Base-by-base conservation (phyloP, 768 basidiomycete genomes). In the Hemileccinum impolitum region DNA sequence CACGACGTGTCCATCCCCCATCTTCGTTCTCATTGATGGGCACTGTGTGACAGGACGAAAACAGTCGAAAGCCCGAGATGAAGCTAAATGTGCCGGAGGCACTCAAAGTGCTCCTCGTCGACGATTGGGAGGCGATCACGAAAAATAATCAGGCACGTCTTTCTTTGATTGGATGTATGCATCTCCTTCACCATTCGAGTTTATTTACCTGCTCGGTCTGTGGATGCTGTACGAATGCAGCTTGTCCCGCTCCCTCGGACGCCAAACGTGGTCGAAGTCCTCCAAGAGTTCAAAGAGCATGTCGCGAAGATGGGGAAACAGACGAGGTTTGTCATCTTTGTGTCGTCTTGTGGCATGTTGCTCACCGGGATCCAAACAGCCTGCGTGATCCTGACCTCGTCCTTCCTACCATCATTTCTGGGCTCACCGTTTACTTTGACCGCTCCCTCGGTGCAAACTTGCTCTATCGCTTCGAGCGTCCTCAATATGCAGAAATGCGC, bases 61-160 rank as follows among this genome's bases (percentile, higher is more conserved):
- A 73, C 52, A 73, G 73, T 62, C 84, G 82, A 66, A 84, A 87
- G 56, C 87, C 90, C 1, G 94, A 98, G 61, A 84, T 98, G 77
- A 92, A 90, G 70, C 75, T 99, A 43, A 80, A 75, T 50, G 84
- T 96, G 5, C 96, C 95, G 0, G 96, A 97, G 59, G 67, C 79
- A n/a, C 76, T 98, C 53, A 97, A 96, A 66, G 78, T 84, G 26
- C 76, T 87, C 40, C 76, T 99, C 32, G 94, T 98, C 2, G 94
- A 98, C 61, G 96, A 98, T 58, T 99, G 96, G 96, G 95, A 98
- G 69, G 82, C 85, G 5, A 84, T 98, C 34, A 98, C 96, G 45
- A 97, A 96, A 73, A 90, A 94, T 64, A 83, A 84, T 57, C 89
- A 93, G 80, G 95, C 87, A 50, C 23, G 69, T 53, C 21, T 19